Percentiles rank a stretch among this genome's conserved stretches.
Conservation (phyloP, 257 asterid species). For the Salvia hispanica region DNA sequence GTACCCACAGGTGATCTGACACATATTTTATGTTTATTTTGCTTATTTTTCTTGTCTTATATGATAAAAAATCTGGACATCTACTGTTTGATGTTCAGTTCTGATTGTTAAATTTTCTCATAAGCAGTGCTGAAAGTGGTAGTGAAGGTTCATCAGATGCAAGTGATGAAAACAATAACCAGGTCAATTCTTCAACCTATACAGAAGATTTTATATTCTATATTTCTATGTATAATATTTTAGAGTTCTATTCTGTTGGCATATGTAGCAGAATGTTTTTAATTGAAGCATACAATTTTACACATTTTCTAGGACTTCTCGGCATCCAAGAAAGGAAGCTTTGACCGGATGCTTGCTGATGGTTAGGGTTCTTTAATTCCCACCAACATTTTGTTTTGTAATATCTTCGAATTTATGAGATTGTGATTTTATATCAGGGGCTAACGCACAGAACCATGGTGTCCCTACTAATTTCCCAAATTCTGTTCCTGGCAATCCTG, state of each 20-base stretch:
- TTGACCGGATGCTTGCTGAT: conserved; percentile 92
- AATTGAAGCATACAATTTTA: conserved; percentile 33
- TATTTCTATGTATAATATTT: not conserved
- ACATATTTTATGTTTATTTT: conserved; percentile 8
- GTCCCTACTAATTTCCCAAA: conserved; percentile 48
- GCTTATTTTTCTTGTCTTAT: not conserved
- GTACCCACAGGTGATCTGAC: conserved; percentile 71
- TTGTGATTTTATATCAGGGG: conserved; percentile 50
- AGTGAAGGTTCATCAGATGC: conserved; percentile 85
- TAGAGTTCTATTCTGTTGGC: conserved; percentile 8
- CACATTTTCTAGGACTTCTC: conserved; percentile 57
- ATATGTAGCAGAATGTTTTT: conserved; percentile 7
- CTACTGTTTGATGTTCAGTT: conserved; percentile 23
- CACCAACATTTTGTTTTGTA: not conserved
- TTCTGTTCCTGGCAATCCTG: conserved; percentile 74
- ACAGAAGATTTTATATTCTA: not conserved
- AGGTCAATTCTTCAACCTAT: conserved; percentile 40
- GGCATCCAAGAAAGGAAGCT: conserved; percentile 81
- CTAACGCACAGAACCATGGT: conserved; percentile 63
- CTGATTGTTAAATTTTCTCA: conserved; percentile 38
- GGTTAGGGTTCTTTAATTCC: conserved; percentile 49
- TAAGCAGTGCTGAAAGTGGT: conserved; percentile 83
- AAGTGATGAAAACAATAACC: conserved; percentile 75
- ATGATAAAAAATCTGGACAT: not conserved
- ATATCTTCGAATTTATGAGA: conserved; percentile 16